Evolutionary conservation across 2,329 filamentous ascomycete species (phyloP).

Genomic region (Westerdykella aurantiaca): DNA sequence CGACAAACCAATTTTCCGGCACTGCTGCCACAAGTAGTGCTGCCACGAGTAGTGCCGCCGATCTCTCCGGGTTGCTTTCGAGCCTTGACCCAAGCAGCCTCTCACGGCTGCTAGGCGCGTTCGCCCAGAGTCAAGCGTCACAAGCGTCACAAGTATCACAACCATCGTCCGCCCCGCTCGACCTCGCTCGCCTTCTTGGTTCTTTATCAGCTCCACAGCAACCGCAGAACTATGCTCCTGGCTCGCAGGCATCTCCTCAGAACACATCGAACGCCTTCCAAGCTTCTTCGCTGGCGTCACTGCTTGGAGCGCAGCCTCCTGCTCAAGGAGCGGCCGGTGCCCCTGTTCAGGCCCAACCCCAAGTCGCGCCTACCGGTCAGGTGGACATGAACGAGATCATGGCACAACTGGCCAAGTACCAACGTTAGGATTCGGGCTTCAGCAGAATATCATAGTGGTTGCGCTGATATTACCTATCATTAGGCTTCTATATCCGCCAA

Average conservation of each 20-base stretch:
- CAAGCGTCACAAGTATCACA: constrained; percentile 38
- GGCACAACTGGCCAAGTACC: constrained; percentile 62
- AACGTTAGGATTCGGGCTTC: constrained; percentile 38
- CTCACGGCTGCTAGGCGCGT: constrained; percentile 62
- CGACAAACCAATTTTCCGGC: constrained; percentile 30
- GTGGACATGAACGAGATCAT: constrained; percentile 65
- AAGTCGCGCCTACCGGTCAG: constrained; percentile 22
- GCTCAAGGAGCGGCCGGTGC: constrained; percentile 12
- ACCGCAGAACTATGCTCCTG: constrained; percentile 16
- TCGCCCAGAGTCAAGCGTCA: constrained; percentile 37
- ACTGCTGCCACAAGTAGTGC: constrained; percentile 18
- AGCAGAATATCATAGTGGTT: not conserved
- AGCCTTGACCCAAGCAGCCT: constrained; percentile 63
- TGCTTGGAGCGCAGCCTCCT: constrained; percentile 19
- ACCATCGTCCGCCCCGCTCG: constrained; percentile 24
- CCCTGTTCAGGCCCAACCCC: constrained; percentile 25
- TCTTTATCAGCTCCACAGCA: constrained; percentile 24
- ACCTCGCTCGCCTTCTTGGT: constrained; percentile 38
- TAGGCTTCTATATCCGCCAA: not conserved
- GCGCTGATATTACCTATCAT: not conserved
- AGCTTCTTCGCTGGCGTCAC: constrained; percentile 27
- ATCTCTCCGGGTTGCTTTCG: constrained; percentile 60
- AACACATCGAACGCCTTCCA: constrained; percentile 34
- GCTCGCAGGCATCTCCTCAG: constrained; percentile 18
- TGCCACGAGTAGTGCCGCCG: constrained; percentile 29